Evolutionary conservation across 2,329 filamentous ascomycete genomes (phyloP), one percentile per base, ranked within the genome.

Genomic region (Onygenales sp.): DNA sequence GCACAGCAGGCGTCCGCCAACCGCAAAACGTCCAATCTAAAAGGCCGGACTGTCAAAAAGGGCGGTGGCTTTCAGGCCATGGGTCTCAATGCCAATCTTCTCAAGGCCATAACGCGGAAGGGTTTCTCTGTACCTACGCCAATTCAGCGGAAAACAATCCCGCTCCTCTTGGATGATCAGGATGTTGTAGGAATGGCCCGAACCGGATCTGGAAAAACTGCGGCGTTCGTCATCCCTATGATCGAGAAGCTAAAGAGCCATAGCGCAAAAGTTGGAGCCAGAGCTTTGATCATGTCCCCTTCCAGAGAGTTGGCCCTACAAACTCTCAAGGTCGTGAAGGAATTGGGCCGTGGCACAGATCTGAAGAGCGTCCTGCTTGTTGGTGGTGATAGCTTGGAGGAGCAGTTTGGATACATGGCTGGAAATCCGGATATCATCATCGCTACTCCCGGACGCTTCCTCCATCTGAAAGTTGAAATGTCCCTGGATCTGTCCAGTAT

Each of bases 141-240:
- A 0, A 98, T 98, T 70, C 93, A 98, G 74, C 83, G 93, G 61
- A 97, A 97, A 72, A 88, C 93, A 2, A 95, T 98, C 47, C 94
- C 93, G 3, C 77, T 97, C 52, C 83, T 98, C 52, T 77, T 97
- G 61, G 87, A 94, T 57, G 82, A 86, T 52, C 88, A 90, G 71
- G 93, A 98, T 78, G 88, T 97, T n/a, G 92, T 98, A 27, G 94
- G 91, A 60, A 98, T 98, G 93, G 93, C 93, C 6, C 81, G 94
- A 60, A 98, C 94, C n/a, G 93, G 93, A 67, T 97, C 91, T 17
- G 93, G 93, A 74, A 98, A 98, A 76, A 98, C 94, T 1, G 93
- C 91, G 1, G 93, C 93, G 21, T 98, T 98, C 69, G 90, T 97
- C 31, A 94, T 98, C 59, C 93, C 93, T 43, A 95, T 98, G 92